Percentiles rank a stretch among this genome's conserved stretches.
Conservation (phyloP, 345 rosid species). For the Odontarrhena argentea region DNA sequence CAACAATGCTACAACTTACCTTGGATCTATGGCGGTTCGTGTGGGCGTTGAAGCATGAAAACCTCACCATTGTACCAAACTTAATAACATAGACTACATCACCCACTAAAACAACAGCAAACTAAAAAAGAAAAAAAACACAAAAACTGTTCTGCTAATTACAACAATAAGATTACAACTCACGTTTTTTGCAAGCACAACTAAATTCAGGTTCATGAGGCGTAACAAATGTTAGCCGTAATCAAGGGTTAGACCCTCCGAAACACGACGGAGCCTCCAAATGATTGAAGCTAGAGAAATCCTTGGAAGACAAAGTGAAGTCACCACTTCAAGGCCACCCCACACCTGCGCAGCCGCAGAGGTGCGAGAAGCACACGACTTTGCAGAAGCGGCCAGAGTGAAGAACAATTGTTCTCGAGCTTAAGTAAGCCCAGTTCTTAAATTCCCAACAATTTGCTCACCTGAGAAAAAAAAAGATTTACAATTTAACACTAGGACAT, state of each 20-base stretch:
- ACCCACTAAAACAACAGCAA: slow-evolving; percentile 9
- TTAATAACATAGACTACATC: slow-evolving; percentile 38
- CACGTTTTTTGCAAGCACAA: slow-evolving; percentile 19
- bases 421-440: slow-evolving; percentile 48
- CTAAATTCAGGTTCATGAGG: slow-evolving; percentile 39
- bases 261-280: slow-evolving; percentile 92
- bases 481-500: neutral
- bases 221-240: slow-evolving; percentile 72
- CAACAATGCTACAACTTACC: slow-evolving; percentile 47
- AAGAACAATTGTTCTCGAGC: slow-evolving; percentile 50
- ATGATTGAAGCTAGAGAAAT: slow-evolving; percentile 78
- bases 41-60: slow-evolving; percentile 82
- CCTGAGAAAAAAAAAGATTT: slow-evolving; percentile 26
- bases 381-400: slow-evolving; percentile 98
- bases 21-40: slow-evolving; percentile 55
- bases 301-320: slow-evolving; percentile 61
- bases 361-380: slow-evolving; percentile 83
- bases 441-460: slow-evolving; percentile 3
- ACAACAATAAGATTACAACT: slow-evolving; percentile 30
- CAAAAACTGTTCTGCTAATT: slow-evolving; percentile 27
- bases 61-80: slow-evolving; percentile 69
- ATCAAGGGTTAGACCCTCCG: slow-evolving; percentile 85
- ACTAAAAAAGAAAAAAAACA: slow-evolving; percentile 23
- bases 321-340: slow-evolving; percentile 61
- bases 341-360: slow-evolving; percentile 81